A percentile compares a stretch with the other conserved stretches of the same genome.
These are phyloP conservation scores for Scenedesmus sp. DNA, from an alignment of 163 green algal species.

Conservation along the genomic window DNA sequence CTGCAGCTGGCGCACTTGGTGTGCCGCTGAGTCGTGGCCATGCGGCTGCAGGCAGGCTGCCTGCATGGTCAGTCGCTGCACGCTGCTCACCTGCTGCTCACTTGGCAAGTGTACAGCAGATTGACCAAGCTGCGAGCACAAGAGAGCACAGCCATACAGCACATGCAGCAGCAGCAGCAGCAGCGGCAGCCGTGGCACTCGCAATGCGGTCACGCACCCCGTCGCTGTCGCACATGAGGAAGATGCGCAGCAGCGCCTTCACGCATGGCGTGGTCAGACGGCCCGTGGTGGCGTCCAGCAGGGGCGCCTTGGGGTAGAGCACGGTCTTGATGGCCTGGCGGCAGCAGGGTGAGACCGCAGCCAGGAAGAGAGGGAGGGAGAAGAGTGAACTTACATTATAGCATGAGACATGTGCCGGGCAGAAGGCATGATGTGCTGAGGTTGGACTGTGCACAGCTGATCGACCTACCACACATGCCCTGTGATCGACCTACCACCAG, in stretches of 20 bases:
- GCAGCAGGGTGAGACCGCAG: background rate
- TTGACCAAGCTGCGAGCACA: too few relatives aligned
- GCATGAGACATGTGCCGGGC: too few relatives aligned
- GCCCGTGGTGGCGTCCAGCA: conserved; percentile 69
- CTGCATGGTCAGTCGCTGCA: too few relatives aligned
- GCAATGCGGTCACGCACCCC: conserved; percentile 44
- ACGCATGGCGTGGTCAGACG: conserved; percentile 83
- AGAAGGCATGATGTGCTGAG: too few relatives aligned
- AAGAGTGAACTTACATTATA: too few relatives aligned
- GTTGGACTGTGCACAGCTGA: too few relatives aligned
- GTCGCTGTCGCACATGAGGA: conserved; percentile 93
- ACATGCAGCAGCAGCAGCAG: background rate
- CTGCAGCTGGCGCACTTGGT: background rate
- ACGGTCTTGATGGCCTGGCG: conserved; percentile 73
- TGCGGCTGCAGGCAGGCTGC: too few relatives aligned
- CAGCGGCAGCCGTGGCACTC: background rate
- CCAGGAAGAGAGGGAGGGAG: background rate
- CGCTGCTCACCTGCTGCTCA: too few relatives aligned
- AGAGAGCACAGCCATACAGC: background rate
- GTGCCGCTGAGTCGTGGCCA: background rate
- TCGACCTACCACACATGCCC: too few relatives aligned
- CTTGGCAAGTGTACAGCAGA: too few relatives aligned
- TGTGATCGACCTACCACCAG: too few relatives aligned
- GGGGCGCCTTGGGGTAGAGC: conserved; percentile 84
- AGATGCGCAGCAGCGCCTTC: conserved; percentile 95